Percentiles rank a stretch among this genome's conserved stretches.
These are phyloP conservation scores for Priceomyces castillae DNA, from an alignment of 805 yeast species.

Conservation along the genomic window DNA sequence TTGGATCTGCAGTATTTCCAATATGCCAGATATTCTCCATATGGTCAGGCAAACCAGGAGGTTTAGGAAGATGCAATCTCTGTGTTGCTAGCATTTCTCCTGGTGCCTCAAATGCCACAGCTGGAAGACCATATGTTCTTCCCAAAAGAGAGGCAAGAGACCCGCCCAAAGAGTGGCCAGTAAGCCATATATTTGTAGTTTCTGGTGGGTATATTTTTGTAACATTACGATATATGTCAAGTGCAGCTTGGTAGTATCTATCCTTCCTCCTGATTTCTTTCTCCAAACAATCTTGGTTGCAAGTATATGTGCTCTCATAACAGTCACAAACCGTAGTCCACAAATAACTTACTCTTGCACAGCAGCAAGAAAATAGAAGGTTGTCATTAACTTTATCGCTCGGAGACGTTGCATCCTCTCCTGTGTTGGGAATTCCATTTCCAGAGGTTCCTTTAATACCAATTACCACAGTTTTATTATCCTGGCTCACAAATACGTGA, in stretches of 20 bases:
- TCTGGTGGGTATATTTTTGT: conserved; percentile 59
- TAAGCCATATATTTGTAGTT: conserved; percentile 73
- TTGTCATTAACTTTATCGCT: conserved; percentile 88
- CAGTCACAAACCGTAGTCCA: conserved; percentile 98
- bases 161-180: conserved; percentile 96
- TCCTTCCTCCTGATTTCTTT: conserved; percentile 69
- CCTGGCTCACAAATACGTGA: conserved; percentile 71
- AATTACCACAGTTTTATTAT: conserved; percentile 62
- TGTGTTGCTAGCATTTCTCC: conserved; percentile 83
- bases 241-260: conserved; percentile 74
- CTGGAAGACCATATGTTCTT: conserved; percentile 86
- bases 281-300: conserved; percentile 86
- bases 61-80: conserved; percentile 85
- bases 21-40: conserved; percentile 89
- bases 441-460: conserved; percentile 93
- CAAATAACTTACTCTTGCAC: conserved; percentile 85
- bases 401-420: conserved; percentile 56
- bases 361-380: conserved; percentile 88
- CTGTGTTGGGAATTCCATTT: conserved; percentile 53
- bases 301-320: conserved; percentile 75
- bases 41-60: conserved; percentile 81
- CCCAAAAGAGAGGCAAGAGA: conserved; percentile 78
- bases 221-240: conserved; percentile 76
- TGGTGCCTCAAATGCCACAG: conserved; percentile 88
- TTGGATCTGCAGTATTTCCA: conserved; percentile 97